Evolutionary conservation across 1,284 basidiomycete species (phyloP), one percentile per base, ranked within the genome.

Genomic region (Cryptococcus sp.): DNA sequence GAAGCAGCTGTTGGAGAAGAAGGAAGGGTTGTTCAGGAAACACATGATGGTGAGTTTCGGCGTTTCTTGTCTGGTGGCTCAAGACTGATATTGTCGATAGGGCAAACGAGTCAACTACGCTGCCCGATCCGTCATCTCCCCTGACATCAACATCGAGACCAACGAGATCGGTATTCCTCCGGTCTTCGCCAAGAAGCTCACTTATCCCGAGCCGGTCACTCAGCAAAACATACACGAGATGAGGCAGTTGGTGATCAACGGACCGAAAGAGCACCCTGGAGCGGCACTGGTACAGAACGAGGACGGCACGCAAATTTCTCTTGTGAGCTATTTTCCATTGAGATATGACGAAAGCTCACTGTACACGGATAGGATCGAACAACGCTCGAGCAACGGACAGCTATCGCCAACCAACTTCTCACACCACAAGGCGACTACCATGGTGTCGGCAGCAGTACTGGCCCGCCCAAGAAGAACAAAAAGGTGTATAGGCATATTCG

Each of bases 61-160:
- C 40, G 50, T 11, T 38, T n/a, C 17, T 27, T 47, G 16, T 48
- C 52, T 3, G 52, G 22, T 17, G 13, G 23, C 19, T 15, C 4
- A 35, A 35, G 8, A 35, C 30, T 35, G 13, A 35, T 35, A 35
- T 50, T 3, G 0, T n/a, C 20, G 13, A 55, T 60, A 94, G 92
- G 96, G 96, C 43, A 99, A 99, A 83, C 93, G 96, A 77, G 96
- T 99, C 71, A 99, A 99, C 79, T 97, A 96, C 77, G 93, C 96
- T 45, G 96, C 96, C 38, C 92, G 96, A 66, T 99, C 96, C 16
- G 96, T 99, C 75, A 99, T 99, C 66, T 99, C 96, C 35, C 96
- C 96, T 11, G 96, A 99, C 74, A 92, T 97, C 74, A 99, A 99
- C 79, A 98, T 99, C 68, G 96, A 99, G 81, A 93, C 96, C 41